These are phyloP conservation scores for Sonneratia caseolaris DNA, from an alignment of 345 rosid species.

Conservation along the genomic window DNA sequence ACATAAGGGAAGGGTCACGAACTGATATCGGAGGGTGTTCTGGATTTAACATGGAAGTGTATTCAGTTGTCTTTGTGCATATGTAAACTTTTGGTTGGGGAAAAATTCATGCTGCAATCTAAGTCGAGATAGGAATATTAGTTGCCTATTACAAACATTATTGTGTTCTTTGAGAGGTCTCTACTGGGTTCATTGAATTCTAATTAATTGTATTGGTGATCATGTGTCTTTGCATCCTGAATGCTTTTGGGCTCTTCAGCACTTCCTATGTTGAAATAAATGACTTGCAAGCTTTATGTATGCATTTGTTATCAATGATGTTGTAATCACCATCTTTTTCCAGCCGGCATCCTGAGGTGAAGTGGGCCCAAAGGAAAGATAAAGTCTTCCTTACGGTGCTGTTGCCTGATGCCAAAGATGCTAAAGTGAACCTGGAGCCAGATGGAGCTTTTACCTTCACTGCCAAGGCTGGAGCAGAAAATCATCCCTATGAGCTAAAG, in stretches of 20 bases:
- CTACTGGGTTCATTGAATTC: neutral
- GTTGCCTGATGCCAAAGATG: conserved; percentile 62
- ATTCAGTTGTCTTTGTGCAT: too few species aligned
- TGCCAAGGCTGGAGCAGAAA: conserved; percentile 58
- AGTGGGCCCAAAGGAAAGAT: conserved; percentile 79
- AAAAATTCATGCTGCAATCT: neutral
- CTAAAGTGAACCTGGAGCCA: conserved; percentile 64
- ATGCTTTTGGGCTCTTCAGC: neutral
- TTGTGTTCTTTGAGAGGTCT: neutral
- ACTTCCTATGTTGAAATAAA: neutral
- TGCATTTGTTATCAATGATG: neutral
- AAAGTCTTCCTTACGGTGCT: conserved; percentile 62
- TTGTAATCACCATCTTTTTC: conserved; percentile 1
- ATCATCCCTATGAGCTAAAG: conserved; percentile 51
- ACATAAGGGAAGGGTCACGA: too few species aligned
- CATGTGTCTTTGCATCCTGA: neutral
- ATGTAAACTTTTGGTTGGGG: neutral
- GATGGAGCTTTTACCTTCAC: conserved; percentile 69
- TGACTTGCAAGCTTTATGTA: neutral
- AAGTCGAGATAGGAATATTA: neutral
- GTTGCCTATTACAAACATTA: neutral
- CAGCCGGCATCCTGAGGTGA: conserved; percentile 83
- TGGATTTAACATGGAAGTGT: too few species aligned
- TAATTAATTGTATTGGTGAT: neutral
- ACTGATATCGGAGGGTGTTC: too few species aligned